Percentiles rank a stretch among this genome's conserved stretches.
Evolutionary conservation across 202 grass and related monocot genomes (phyloP).

Genomic region (Brachypodium distachyon): DNA sequence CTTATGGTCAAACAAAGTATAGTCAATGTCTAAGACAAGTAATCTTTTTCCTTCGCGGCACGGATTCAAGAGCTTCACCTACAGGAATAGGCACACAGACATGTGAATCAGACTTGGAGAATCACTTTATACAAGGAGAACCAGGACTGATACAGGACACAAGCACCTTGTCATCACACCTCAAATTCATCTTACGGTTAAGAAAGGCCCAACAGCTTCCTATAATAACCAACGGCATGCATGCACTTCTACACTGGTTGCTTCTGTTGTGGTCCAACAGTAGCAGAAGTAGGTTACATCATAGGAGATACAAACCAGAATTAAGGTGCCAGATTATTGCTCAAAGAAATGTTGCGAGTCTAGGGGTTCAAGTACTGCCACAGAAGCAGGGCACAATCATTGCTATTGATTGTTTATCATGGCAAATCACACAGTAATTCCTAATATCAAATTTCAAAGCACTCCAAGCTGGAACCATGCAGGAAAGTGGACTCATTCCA

Average conservation of each 20-base stretch:
- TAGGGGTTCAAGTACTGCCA: background rate
- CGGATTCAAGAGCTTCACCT: slow-evolving; percentile 95
- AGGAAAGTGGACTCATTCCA: background rate
- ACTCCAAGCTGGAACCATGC: background rate
- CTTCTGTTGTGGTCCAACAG: background rate
- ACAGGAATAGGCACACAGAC: slow-evolving; percentile 23
- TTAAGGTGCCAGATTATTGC: slow-evolving; percentile 1
- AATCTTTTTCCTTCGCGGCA: slow-evolving; percentile 87
- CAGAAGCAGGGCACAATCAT: background rate
- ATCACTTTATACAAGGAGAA: background rate
- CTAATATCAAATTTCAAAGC: background rate
- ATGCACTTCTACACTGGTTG: background rate
- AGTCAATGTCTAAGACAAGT: slow-evolving; percentile 95
- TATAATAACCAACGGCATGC: background rate
- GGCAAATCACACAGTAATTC: background rate
- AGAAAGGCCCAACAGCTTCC: background rate
- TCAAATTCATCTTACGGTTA: background rate
- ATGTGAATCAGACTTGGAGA: background rate
- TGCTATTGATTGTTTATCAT: background rate
- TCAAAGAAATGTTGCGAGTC: background rate
- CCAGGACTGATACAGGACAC: background rate
- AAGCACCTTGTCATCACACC: background rate
- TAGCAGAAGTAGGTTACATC: background rate
- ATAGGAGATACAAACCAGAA: background rate
- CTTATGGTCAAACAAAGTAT: slow-evolving; percentile 90